Evolutionary conservation across 1,139 yeast genomes (phyloP), one percentile per base, ranked within the genome.

Genomic region (Lodderomyces parapsilosis): DNA sequence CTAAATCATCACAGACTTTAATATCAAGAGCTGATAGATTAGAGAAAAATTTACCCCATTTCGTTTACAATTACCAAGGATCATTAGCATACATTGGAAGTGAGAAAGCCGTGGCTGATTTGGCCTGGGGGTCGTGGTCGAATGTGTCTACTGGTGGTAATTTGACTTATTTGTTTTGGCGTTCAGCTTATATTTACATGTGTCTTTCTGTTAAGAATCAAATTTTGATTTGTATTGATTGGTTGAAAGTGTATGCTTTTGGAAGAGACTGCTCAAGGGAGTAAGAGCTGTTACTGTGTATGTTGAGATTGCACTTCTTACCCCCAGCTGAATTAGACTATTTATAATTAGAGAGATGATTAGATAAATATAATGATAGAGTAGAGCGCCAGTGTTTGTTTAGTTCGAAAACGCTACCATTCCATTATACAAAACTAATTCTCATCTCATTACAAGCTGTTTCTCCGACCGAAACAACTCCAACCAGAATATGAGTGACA

Each of bases 71-170:
- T 53, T 81, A 82, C 70, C 71, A 79, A 69, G 89, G 93, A 71
- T 74, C 90, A 49, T 68, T 83, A 63, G 85, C 96, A 56, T 84
- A 84, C 67, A 81, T 84, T 55, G 97, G 97, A 51, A 78, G 88
- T 40, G 97, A 90, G 61, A 79, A 83, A 63, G 97, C 97, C 31
- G 93, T 90, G 54, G 96, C 96, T 34, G 97, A 90, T 62, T 72
- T 90, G 57, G 83, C 85, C 32, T 81, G 90, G 83, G 94, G 93
- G 51, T 89, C 86, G 57, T 83, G 88, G 78, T 83, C 87, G 52
- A 83, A 85, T 57, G 76, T 82, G 50, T 81, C 91, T 27, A 72
- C 90, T 40, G 94, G 94, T 48, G 96, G 97, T 56, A 77, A 88
- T 37, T 72, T 86, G 63, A 88, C 96, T 39, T 89, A 83, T 74